These are phyloP conservation scores for Luzula sylvatica DNA, from an alignment of 176 grass and related monocot genomes.

Conservation along the genomic window DNA sequence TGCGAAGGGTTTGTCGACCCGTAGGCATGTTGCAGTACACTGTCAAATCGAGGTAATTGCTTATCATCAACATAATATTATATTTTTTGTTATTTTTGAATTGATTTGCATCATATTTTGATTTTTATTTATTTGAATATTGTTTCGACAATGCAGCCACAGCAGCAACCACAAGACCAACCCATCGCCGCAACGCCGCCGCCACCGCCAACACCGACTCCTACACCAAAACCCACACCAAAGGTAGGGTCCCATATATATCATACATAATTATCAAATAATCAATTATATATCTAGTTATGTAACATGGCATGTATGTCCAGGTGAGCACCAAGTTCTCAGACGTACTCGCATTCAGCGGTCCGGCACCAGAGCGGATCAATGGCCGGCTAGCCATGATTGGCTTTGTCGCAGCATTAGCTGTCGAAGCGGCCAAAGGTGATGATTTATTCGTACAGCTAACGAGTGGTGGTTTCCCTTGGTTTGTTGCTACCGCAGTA, in stretches of 20 bases:
- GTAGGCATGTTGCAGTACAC: neutral
- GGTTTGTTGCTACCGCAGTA: slow-evolving; percentile 25
- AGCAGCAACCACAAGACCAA: slow-evolving; percentile 3
- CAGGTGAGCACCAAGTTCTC: slow-evolving; percentile 26
- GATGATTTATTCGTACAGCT: neutral
- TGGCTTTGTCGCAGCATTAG: neutral
- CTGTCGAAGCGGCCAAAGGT: neutral
- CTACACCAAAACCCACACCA: slow-evolving; percentile 14
- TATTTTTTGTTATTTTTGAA: neutral
- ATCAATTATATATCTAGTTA: too few relatives aligned
- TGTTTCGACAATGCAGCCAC: neutral
- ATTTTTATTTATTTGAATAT: neutral
- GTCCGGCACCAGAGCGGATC: slow-evolving; percentile 23
- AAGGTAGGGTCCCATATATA: slow-evolving; percentile 8
- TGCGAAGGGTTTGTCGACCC: neutral
- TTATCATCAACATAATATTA: neutral
- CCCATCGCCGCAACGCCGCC: neutral
- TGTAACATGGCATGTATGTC: neutral
- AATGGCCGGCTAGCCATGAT: slow-evolving; percentile 11
- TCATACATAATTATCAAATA: neutral
- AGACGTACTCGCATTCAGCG: slow-evolving; percentile 22
- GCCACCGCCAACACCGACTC: neutral
- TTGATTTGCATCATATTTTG: too few relatives aligned
- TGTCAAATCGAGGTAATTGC: slow-evolving; percentile 10
- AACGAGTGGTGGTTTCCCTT: slow-evolving; percentile 17